Percentiles rank a stretch among this genome's conserved stretches.
phyloP scores from a whole-genome alignment of 257 asterid species.

The Schizonepeta tenuifolia region DNA sequence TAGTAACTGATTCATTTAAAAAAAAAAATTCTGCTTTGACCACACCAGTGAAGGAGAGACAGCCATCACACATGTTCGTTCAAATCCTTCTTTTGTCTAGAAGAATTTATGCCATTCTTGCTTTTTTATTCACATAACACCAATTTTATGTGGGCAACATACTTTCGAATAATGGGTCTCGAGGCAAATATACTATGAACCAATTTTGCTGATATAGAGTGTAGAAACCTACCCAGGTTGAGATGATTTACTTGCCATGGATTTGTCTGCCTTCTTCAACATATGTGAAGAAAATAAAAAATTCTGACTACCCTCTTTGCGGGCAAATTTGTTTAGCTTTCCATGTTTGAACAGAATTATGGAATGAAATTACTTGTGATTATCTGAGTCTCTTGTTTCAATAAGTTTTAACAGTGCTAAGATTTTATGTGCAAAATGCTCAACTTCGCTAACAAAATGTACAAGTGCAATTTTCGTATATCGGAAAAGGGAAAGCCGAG shows the following conservation, averaged over 20 bases:
- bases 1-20: constrained; percentile 9
- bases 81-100: constrained; percentile 23
- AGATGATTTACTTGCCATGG: constrained; percentile 25
- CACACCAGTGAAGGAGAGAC: constrained; percentile 19
- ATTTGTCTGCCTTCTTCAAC: constrained; percentile 5
- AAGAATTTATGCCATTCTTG: constrained; percentile 26
- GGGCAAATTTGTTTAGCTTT: not conserved
- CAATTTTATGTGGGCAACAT: constrained; percentile 22
- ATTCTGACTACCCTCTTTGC: not conserved
- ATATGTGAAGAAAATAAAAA: constrained; percentile 18
- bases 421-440: too few relatives aligned
- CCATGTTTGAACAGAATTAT: not conserved
- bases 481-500: too few relatives aligned
- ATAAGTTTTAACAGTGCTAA: too few relatives aligned
- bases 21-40: constrained; percentile 29
- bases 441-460: too few relatives aligned
- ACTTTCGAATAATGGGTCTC: constrained; percentile 45
- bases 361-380: not conserved
- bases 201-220: constrained; percentile 41
- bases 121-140: constrained; percentile 30
- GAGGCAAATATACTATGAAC: constrained; percentile 23
- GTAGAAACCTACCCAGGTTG: constrained; percentile 30
- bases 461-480: too few relatives aligned
- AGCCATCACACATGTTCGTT: constrained; percentile 31
- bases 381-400: not conserved